phyloP scores from a whole-genome alignment of 2,329 filamentous ascomycete genomes.

The Trichoderma asperellum region DNA sequence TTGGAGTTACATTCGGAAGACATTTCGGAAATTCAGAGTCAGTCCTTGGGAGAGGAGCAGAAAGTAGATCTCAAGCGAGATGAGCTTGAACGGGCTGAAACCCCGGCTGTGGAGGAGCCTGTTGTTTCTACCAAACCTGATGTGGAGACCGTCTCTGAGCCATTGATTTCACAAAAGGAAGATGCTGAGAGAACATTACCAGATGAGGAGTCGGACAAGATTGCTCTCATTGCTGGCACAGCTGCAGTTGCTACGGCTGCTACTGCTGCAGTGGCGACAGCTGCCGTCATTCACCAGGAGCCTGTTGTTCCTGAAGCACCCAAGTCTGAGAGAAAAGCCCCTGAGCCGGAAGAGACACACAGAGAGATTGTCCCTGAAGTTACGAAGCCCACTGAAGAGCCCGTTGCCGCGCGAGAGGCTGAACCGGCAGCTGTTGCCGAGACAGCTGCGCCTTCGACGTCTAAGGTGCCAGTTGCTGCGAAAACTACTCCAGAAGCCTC shows the following conservation, averaged over 20 bases:
- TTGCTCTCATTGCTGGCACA: slow-evolving; percentile 24
- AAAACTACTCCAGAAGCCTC: slow-evolving; percentile 3
- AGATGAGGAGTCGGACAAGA: slow-evolving; percentile 15
- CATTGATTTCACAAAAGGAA: slow-evolving; percentile 22
- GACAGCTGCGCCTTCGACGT: slow-evolving; percentile 15
- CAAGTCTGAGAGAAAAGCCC: slow-evolving; percentile 20
- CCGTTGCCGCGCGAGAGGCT: slow-evolving; percentile 16
- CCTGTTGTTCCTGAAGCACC: slow-evolving; percentile 21
- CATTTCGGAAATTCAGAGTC: slow-evolving; percentile 35
- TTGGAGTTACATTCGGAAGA: slow-evolving; percentile 38
- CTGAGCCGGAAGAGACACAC: slow-evolving; percentile 15
- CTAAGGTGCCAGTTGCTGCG: slow-evolving; percentile 6
- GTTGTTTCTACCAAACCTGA: slow-evolving; percentile 27
- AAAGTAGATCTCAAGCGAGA: slow-evolving; percentile 34
- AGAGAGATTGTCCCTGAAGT: slow-evolving; percentile 22
- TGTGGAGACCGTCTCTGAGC: slow-evolving; percentile 24
- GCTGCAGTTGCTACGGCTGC: slow-evolving; percentile 22
- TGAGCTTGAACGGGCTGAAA: slow-evolving; percentile 20
- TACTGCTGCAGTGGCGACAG: slow-evolving; percentile 24
- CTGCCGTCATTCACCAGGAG: slow-evolving; percentile 24
- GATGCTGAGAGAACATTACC: slow-evolving; percentile 20
- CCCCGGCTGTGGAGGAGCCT: slow-evolving; percentile 23
- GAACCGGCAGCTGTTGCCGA: slow-evolving; percentile 11
- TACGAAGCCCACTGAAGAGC: slow-evolving; percentile 21
- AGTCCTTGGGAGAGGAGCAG: slow-evolving; percentile 32